Base-by-base conservation (phyloP, 2,329 filamentous ascomycete species). In the Calycina herbarum region DNA sequence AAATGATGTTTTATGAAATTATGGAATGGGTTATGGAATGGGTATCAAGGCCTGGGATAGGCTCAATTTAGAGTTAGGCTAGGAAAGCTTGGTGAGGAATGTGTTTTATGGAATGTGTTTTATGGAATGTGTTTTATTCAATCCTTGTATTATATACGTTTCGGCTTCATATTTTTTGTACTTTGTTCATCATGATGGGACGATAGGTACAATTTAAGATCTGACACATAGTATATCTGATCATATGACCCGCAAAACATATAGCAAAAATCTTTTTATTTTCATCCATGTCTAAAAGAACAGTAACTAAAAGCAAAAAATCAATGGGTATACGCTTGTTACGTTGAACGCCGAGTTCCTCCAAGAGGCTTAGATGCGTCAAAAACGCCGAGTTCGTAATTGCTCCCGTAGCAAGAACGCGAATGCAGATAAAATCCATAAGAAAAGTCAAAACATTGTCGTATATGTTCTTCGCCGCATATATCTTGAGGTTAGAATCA, bases 261-360 rank as follows among this genome's bases (percentile, higher is more conserved):
- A 7, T 33, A 33, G 31, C 17, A 20, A 54, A 54, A n/a, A 54
- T 27, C 11, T 27, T 24, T 20, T 54, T 54, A 29, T 27, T 27
- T 11, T 54, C 20, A 11, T 54, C 48, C 27, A 54, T 11, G 13
- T 54, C 17, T 13, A 42, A 51, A 51, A 51, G 7, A 17, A 57
- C 57, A 31, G 65, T 68, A 73, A 69, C 66, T 8, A 72, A 72
- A 73, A 65, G 66, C 17, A 68, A 68, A 73, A 72, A 72, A 57
- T 27, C 31, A 57, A 20, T 67, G 73, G 73, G 72, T 74, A 74
- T 75, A 76, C 73, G 73, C 73, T 74, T 74, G 74, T 70, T 75
- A 76, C 73, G 73, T 68, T 58, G 70, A 74, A 76, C 73, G 74
- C 73, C 73, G 69, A 76, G 73, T 75, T 75, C 73, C 72, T 73